Percentiles rank a stretch among this genome's conserved stretches.
phyloP scores from a whole-genome alignment of 371 early-diverging fungal genomes.

The Mucor sp. region DNA sequence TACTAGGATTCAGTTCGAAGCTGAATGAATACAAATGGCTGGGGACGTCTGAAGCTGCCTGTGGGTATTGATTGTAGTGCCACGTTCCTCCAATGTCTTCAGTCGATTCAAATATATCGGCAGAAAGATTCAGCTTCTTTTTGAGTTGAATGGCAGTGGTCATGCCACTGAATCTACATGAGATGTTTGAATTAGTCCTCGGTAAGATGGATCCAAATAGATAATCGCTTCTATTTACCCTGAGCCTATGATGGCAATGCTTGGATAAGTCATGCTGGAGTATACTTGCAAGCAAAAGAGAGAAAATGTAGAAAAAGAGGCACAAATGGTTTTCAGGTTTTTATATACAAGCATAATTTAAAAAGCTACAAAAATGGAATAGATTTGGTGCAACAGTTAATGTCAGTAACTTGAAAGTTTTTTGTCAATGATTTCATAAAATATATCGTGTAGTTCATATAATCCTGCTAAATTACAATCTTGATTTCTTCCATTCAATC shows the following conservation, averaged over 20 bases:
- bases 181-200: neutral
- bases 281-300: neutral
- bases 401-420: neutral
- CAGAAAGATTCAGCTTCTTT: slow-evolving; percentile 45
- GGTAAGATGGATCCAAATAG: too few species aligned
- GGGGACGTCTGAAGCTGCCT: slow-evolving; percentile 61
- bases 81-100: slow-evolving; percentile 66
- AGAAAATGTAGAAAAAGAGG: neutral
- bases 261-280: neutral
- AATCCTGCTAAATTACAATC: neutral
- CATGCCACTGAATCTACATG: slow-evolving; percentile 56
- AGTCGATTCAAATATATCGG: slow-evolving; percentile 54
- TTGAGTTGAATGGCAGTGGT: slow-evolving; percentile 58
- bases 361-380: neutral
- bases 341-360: neutral
- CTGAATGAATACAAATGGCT: slow-evolving; percentile 58
- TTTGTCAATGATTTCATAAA: too few species aligned
- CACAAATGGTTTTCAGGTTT: neutral
- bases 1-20: slow-evolving; percentile 39
- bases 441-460: too few species aligned
- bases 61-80: slow-evolving; percentile 61
- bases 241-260: slow-evolving; percentile 5
- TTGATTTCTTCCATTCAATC: neutral
- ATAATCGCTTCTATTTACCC: neutral
- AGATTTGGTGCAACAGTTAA: neutral